Base-by-base conservation (phyloP, 768 basidiomycete species). In the Mycena crocata region DNA sequence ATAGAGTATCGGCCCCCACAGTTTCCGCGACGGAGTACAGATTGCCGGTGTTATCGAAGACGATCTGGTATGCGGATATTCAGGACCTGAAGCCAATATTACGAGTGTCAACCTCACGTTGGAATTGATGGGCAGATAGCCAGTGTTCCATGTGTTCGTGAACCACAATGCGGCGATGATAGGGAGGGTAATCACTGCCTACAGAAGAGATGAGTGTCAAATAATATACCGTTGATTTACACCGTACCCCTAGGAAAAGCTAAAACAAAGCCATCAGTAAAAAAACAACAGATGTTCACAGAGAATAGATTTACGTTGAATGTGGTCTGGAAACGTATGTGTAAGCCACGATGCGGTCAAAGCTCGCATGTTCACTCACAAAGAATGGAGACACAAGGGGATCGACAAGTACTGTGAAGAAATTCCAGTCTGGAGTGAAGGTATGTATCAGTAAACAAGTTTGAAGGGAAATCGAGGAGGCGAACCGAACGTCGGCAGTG, bases 41-140 rank as follows among this genome's bases (percentile, higher is more conserved):
- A 2, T 42, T 62, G 13, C 82, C 86, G 3, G 77, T 79, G 63
- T 82, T 82, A 72, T 84, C 83, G 49, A 79, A 87, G 44, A 81
- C 81, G 56, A 24, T 24, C 62, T 63, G 21, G 23, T 34, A 14
- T 46, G 5, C 13, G 14, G 5, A n/a, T n/a, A 23, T 50, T 66
- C 17, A 79, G 59, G 30, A 85, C 81, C 57, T 66, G 34, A 66
- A 23, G 14, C 60, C 32, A 42, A n/a, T 13, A 44, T 5, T n/a
- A 23, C 24, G 23, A 7, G 23, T 1, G 4, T 1, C 23, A 26
- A 32, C 14, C 66, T 6, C 23, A 68, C 80, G 65, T 74, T 82
- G 42, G 78, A 81, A 37, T 76, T 69, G 72, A 83, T 81, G 35
- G 81, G 82, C 59, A 82, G 67, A 64, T 80, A 83, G 17, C 68